Base-by-base conservation (phyloP, 192 early-diverging fungal genomes). In the Coemansia sp. region DNA sequence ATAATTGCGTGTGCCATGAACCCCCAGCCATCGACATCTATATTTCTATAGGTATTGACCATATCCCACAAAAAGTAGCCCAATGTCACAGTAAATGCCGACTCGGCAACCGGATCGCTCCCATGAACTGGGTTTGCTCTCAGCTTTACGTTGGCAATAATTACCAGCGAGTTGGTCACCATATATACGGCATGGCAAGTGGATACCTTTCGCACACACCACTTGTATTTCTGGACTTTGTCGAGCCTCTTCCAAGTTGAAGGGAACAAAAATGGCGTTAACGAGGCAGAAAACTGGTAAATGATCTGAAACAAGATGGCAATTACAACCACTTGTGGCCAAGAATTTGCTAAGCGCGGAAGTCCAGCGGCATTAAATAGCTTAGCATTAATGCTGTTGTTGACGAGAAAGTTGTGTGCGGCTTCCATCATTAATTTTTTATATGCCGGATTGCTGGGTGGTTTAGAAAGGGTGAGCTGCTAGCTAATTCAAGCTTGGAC, bases 21-120 rank as follows among this genome's bases (percentile, higher is more conserved):
- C 5, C 91, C 93, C 41, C 90, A 64, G 18, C 93, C 95, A 74
- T 89, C 87, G 47, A 91, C 74, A 52, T 88, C 87, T n/a, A 92
- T 64, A 65, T 94, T 83, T 38, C 80, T 77, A 43, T 94, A 77
- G 6, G 87, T 90, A 36, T 90, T 79, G 59, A 93, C 41, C 0
- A 90, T 88, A 78, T 98, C 96, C 96, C 96, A 98, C 40, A 96
- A 72, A 79, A 98, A 98, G 76, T 95, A 93, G 82, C 95, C 94
- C 62, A 91, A 88, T 29, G 92, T 86, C 18, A 97, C 77, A 12
- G 94, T 86, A 73, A 91, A 93, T 31, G 91, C 89, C 18, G 89
- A 88, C 27, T 90, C 92, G 5, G 90, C 89, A 74, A 88, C 86
- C n/a, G 71, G 66, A 52, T 86, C 86, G 65, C 89, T 91, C 16